These are phyloP conservation scores for Tolypocladium album DNA, from an alignment of 2,329 filamentous ascomycete species.

Conservation along the genomic window DNA sequence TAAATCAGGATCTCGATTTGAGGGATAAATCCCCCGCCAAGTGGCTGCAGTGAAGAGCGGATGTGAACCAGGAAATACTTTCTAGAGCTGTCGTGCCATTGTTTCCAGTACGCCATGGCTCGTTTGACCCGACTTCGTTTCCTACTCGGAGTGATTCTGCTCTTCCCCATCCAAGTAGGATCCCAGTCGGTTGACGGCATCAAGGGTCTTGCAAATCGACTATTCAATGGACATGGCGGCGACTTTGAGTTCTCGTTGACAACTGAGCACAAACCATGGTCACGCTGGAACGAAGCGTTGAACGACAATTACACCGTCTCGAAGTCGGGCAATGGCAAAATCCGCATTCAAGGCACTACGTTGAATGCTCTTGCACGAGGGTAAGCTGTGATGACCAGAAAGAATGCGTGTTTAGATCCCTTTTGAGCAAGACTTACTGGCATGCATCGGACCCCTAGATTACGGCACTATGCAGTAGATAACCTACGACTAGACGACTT, in stretches of 20 bases:
- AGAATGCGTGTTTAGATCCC: too few relatives aligned
- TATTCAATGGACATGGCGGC: conserved; percentile 5
- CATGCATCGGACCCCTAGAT: neutral
- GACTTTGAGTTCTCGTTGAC: conserved; percentile 8
- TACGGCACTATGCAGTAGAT: conserved; percentile 10
- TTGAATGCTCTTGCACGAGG: conserved; percentile 11
- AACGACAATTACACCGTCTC: conserved; percentile 11
- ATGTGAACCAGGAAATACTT: neutral
- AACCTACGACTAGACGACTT: conserved; percentile 8
- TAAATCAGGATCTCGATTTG: neutral
- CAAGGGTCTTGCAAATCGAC: conserved; percentile 7
- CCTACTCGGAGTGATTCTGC: neutral
- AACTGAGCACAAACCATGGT: conserved; percentile 5
- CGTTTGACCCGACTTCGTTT: neutral
- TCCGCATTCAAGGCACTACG: conserved; percentile 8
- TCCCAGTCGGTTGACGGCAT: conserved; percentile 3
- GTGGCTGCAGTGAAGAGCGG: neutral
- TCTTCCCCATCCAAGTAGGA: neutral
- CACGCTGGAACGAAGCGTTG: conserved; percentile 8
- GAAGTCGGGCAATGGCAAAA: conserved; percentile 4
- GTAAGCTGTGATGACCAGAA: neutral
- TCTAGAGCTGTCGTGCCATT: neutral
- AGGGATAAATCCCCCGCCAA: neutral
- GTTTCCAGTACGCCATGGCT: neutral
- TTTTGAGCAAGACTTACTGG: neutral